Percentiles rank a stretch among this genome's conserved stretches.
These are phyloP conservation scores for Lantana camara DNA, from an alignment of 257 asterid genomes.

Conservation along the genomic window DNA sequence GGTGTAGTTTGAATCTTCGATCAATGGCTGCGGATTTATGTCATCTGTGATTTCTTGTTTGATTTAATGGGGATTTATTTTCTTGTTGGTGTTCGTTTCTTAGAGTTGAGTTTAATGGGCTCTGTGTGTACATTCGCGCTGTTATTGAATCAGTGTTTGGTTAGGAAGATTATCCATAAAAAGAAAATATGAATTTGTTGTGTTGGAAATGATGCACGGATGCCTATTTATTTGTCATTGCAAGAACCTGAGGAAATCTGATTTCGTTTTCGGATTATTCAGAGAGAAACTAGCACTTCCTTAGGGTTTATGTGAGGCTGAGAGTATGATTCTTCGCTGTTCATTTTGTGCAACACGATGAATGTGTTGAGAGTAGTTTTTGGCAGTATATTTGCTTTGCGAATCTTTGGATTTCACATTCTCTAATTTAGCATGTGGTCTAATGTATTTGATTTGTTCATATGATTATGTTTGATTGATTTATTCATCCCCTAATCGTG, in stretches of 20 bases:
- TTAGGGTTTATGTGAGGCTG: slow-evolving; percentile 11
- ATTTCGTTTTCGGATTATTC: neutral
- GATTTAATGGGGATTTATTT: slow-evolving; percentile 6
- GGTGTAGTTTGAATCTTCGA: neutral
- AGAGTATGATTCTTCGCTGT: neutral
- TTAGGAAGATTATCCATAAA: neutral
- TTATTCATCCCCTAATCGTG: no score
- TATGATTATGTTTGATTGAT: neutral
- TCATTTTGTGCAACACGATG: slow-evolving; percentile 8
- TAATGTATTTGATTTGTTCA: neutral
- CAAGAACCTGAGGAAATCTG: slow-evolving; percentile 1
- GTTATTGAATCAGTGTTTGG: neutral
- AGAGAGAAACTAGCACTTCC: no score
- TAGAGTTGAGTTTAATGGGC: neutral
- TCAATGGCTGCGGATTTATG: slow-evolving; percentile 15
- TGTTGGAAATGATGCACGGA: neutral
- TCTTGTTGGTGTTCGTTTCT: neutral
- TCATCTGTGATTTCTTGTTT: neutral
- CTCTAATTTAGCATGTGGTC: neutral
- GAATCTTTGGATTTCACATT: neutral
- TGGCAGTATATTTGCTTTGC: neutral
- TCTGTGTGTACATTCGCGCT: neutral
- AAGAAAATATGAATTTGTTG: neutral
- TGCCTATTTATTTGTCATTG: neutral
- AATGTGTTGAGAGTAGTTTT: neutral